Evolutionary conservation across 1,139 yeast species (phyloP).

Genomic region (Schwanniomyces etchellsii): DNA sequence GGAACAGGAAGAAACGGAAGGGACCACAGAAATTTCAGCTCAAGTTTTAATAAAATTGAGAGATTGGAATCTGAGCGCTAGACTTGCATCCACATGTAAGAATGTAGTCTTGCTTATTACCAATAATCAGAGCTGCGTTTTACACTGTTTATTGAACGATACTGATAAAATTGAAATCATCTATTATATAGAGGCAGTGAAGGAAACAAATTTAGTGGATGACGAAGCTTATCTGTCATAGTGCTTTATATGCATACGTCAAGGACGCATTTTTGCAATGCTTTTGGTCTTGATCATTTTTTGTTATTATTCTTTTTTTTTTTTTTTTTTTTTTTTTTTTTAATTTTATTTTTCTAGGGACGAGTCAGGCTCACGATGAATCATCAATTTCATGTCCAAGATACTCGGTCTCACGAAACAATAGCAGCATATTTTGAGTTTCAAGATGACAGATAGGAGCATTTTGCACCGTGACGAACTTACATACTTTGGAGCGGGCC

Average conservation of each 20-base stretch:
- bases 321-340: slow-evolving; percentile 1
- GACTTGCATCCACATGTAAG: slow-evolving; percentile 48
- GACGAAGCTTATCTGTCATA: no score
- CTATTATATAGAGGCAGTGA: slow-evolving; percentile 43
- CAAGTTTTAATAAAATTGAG: slow-evolving; percentile 36
- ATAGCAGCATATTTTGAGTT: no score
- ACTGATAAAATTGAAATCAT: slow-evolving; percentile 51
- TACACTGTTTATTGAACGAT: slow-evolving; percentile 55
- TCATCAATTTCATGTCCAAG: no score
- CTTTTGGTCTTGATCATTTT: no score
- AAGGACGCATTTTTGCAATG: slow-evolving; percentile 1
- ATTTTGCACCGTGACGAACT: slow-evolving; percentile 63
- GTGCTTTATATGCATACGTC: background rate
- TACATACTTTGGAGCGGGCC: slow-evolving; percentile 94
- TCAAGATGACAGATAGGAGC: background rate
- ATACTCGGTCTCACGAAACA: no score
- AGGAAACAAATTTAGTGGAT: slow-evolving; percentile 4
- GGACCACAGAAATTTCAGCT: slow-evolving; percentile 21
- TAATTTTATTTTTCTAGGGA: background rate
- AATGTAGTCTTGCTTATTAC: slow-evolving; percentile 48
- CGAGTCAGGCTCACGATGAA: no score
- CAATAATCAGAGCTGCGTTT: slow-evolving; percentile 44
- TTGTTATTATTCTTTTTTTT: background rate
- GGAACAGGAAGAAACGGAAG: slow-evolving; percentile 17
- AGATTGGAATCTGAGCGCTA: slow-evolving; percentile 57